Evolutionary conservation across 2,329 filamentous ascomycete species (phyloP).

Genomic region (Xylaria sp.): DNA sequence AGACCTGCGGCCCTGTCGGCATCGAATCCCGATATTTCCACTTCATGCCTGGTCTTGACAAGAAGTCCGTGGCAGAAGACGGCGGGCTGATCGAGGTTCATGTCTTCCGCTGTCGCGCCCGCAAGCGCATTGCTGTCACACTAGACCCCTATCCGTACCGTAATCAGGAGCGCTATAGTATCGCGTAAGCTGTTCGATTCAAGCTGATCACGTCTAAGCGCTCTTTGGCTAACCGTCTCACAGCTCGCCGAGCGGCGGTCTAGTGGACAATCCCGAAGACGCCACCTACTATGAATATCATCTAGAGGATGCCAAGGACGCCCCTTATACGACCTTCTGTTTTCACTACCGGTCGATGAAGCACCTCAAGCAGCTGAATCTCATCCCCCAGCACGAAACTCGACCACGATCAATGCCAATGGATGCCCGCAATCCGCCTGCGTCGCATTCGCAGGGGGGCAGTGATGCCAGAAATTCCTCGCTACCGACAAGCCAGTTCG

Average conservation of each 20-base stretch:
- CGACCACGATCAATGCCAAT: constrained; percentile 7
- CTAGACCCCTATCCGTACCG: constrained; percentile 51
- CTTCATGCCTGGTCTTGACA: constrained; percentile 45
- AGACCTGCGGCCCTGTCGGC: constrained; percentile 43
- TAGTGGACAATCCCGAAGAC: constrained; percentile 55
- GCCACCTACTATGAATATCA: constrained; percentile 56
- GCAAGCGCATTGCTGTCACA: constrained; percentile 46
- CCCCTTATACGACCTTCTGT: constrained; percentile 55
- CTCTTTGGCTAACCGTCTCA: constrained; percentile 6
- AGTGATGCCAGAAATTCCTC: constrained; percentile 1
- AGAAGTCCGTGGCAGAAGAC: constrained; percentile 50
- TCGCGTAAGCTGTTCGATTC: constrained; percentile 47
- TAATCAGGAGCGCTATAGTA: constrained; percentile 53
- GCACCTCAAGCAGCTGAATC: constrained; percentile 50
- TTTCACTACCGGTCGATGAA: constrained; percentile 61
- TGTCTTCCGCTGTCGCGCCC: constrained; percentile 54
- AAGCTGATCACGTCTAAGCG: constrained; percentile 7
- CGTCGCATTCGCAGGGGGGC: not conserved
- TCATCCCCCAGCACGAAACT: constrained; percentile 43
- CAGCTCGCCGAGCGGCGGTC: constrained; percentile 56
- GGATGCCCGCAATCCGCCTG: not conserved
- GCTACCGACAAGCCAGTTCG: constrained; percentile 12
- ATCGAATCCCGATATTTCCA: constrained; percentile 55
- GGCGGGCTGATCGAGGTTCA: constrained; percentile 59
- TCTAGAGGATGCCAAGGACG: constrained; percentile 53